Conservation (phyloP, 2,329 filamentous ascomycete genomes). For the Venturia nashicola region DNA sequence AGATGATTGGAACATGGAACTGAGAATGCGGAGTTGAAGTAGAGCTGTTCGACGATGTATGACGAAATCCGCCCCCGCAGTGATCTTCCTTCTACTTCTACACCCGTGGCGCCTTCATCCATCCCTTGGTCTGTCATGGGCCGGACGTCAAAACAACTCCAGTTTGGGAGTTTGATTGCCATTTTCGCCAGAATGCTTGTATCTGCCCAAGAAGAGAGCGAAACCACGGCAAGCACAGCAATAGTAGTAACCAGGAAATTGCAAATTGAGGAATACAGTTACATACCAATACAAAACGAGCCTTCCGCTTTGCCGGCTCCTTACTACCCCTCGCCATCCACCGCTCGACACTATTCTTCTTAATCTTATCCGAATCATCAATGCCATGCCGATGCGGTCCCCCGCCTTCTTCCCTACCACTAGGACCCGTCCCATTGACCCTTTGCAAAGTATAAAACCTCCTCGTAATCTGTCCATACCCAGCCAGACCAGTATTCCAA, state of each 20-base stretch:
- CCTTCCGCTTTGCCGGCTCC: neutral
- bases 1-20: too few relatives aligned
- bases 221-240: too few relatives aligned
- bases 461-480: constrained; percentile 3
- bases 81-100: neutral
- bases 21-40: too few relatives aligned
- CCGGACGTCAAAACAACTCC: too few relatives aligned
- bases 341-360: constrained; percentile 67
- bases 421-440: constrained; percentile 64
- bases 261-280: neutral
- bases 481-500: neutral
- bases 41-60: neutral
- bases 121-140: neutral
- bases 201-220: too few relatives aligned
- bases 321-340: constrained; percentile 36
- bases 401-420: constrained; percentile 57
- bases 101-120: neutral
- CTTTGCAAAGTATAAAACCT: constrained; percentile 58
- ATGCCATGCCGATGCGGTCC: constrained; percentile 66
- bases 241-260: neutral
- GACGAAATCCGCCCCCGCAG: neutral
- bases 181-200: too few relatives aligned
- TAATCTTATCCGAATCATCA: constrained; percentile 63
- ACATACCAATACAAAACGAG: neutral
- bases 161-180: too few relatives aligned